Conservation (phyloP, 139 green algal species). For the Picochlorum costavermella region DNA sequence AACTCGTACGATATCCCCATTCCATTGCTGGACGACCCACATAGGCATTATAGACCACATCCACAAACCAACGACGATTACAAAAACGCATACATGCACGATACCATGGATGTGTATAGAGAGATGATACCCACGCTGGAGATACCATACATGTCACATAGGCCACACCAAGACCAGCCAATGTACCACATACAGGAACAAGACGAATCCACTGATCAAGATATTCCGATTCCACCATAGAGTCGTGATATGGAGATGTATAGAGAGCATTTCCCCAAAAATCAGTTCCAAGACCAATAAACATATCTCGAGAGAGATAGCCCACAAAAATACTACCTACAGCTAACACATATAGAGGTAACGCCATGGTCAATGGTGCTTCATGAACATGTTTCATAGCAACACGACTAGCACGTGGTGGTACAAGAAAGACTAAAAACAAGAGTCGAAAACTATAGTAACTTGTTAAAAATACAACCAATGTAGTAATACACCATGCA, state of each 20-base stretch:
- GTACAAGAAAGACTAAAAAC: conserved; percentile 47
- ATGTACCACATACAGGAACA: conserved; percentile 37
- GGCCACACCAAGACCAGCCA: conserved; percentile 30
- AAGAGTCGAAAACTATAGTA: conserved; percentile 59
- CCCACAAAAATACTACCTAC: conserved; percentile 51
- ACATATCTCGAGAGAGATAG: conserved; percentile 60
- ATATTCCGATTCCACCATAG: conserved; percentile 47
- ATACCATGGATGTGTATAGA: conserved; percentile 22
- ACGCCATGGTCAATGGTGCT: conserved; percentile 43
- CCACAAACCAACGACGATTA: conserved; percentile 47
- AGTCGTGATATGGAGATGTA: conserved; percentile 35
- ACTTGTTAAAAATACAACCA: conserved; percentile 47
- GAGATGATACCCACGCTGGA: conserved; percentile 10
- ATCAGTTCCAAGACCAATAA: conserved; percentile 50
- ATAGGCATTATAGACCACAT: conserved; percentile 49
- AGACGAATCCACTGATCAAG: conserved; percentile 42
- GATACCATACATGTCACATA: conserved; percentile 27
- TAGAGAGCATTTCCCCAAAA: conserved; percentile 52
- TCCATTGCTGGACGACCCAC: conserved; percentile 31
- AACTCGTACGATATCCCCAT: conserved; percentile 39
- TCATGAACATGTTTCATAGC: conserved; percentile 37
- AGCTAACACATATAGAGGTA: conserved; percentile 44
- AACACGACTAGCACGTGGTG: conserved; percentile 27
- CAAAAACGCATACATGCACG: conserved; percentile 31
- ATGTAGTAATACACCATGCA: conserved; percentile 43